Conservation (phyloP, 140 eudicot genomes). For the Stevia rebaudiana region DNA sequence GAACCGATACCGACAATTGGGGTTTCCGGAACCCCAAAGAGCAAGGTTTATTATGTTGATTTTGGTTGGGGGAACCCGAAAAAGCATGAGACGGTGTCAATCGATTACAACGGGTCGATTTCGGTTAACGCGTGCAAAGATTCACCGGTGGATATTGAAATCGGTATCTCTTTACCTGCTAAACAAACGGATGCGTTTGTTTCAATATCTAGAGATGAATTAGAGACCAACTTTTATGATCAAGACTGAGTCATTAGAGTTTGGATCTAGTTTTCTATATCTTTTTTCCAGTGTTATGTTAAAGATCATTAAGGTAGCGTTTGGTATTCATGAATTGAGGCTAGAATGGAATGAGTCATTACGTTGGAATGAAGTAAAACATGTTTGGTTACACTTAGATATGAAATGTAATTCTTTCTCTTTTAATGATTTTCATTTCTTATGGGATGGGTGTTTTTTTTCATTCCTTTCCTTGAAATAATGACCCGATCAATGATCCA, state of each 20-base stretch:
- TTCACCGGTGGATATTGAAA: constrained; percentile 18
- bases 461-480: too few relatives aligned
- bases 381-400: too few relatives aligned
- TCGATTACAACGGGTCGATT: constrained; percentile 31
- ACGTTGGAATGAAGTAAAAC: too few relatives aligned
- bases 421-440: too few relatives aligned
- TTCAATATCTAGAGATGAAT: constrained; percentile 6
- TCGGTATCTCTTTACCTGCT: constrained; percentile 26
- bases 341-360: too few relatives aligned
- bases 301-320: too few relatives aligned
- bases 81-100: constrained; percentile 31
- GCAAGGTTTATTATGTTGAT: constrained; percentile 22
- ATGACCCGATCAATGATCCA: too few relatives aligned
- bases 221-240: not conserved
- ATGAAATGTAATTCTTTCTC: too few relatives aligned
- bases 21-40: constrained; percentile 41
- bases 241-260: not conserved
- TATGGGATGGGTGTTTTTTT: too few relatives aligned
- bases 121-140: constrained; percentile 25
- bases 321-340: too few relatives aligned
- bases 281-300: too few relatives aligned
- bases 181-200: constrained; percentile 24
- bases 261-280: too few relatives aligned
- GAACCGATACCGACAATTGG: constrained; percentile 7
- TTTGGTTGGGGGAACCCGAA: constrained; percentile 57